Evolutionary conservation across 176 grass and related monocot genomes (phyloP), one percentile per base, ranked within the genome.

Genomic region (Eleusine coracana): DNA sequence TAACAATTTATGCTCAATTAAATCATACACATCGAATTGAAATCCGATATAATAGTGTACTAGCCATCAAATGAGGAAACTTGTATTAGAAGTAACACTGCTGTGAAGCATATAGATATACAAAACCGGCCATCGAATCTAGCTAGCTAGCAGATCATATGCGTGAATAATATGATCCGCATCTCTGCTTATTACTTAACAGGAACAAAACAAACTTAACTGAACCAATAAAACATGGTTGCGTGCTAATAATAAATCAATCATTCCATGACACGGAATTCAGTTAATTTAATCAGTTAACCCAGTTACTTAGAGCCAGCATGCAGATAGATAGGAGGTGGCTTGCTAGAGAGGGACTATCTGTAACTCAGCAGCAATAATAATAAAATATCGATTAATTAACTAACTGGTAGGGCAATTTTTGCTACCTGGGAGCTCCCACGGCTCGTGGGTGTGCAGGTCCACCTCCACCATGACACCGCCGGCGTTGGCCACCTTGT

Each of bases 361-460:
- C 1, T 50, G 14, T 5, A 74, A 29, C 14, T 45, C 27, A 25
- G 55, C 55, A 59, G 55, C 6, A n/a, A 20, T 0, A 54, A 5
- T 9, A 56, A 18, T 17, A 54, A 18, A 5, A 18, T 18, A 18
- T 55, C 6, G 52, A 76, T 15, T 44, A 75, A 87, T 29, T 60
- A 70, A 80, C 13, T 13, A 36, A 54, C 11, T 25, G 16, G 36
- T 40, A 41, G 27, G 46, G 31, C 4, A 45, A 71, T 40, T 27
- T 14, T 13, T 73, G 51, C 34, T 70, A 94, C 92, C 89, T 84
- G 92, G 92, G 70, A 94, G 80, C 83, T 94, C 92, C 92, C 92
- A 94, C 12, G 92, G 92, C 83, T 94, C 92, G 62, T 78, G 89
- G 42, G 42, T 86, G 86, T 94, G 92, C 71, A 94, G 87, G 80